phyloP scores from a whole-genome alignment of 1,139 yeast species.

The Debaryomyces singareniensis region DNA sequence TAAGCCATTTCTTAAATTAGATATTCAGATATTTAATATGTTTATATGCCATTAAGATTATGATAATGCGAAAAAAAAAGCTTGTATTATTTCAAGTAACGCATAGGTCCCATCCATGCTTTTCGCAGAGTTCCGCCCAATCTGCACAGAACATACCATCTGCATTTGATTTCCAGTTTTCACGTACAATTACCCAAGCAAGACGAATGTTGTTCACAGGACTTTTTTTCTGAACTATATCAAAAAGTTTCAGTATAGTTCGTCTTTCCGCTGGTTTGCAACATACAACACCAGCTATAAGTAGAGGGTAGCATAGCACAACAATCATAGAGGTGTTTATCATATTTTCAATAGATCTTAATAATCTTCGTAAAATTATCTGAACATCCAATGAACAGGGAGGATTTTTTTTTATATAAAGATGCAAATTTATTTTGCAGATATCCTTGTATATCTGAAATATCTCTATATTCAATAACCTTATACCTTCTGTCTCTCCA shows the following conservation, averaged over 20 bases:
- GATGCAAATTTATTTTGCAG: no score
- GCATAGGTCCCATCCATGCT: slow-evolving; percentile 27
- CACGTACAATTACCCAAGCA: slow-evolving; percentile 19
- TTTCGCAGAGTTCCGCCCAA: slow-evolving; percentile 28
- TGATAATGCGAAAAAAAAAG: no score
- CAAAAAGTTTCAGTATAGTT: neutral
- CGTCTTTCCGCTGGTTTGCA: neutral
- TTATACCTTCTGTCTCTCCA: no score
- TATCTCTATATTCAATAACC: no score
- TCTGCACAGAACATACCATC: slow-evolving; percentile 23
- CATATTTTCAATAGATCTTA: neutral
- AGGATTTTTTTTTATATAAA: neutral
- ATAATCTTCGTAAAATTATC: neutral
- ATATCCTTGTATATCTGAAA: no score
- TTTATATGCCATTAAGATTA: no score
- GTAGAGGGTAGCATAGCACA: neutral
- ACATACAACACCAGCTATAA: neutral
- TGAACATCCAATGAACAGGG: neutral
- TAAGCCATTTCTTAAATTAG: no score
- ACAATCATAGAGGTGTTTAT: neutral
- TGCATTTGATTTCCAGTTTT: slow-evolving; percentile 23
- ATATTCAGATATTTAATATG: no score
- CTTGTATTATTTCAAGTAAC: no score
- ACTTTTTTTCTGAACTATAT: neutral
- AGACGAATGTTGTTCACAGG: slow-evolving; percentile 19